Conservation (phyloP, 805 yeast species). For the Yarrowia phangngaensis region DNA sequence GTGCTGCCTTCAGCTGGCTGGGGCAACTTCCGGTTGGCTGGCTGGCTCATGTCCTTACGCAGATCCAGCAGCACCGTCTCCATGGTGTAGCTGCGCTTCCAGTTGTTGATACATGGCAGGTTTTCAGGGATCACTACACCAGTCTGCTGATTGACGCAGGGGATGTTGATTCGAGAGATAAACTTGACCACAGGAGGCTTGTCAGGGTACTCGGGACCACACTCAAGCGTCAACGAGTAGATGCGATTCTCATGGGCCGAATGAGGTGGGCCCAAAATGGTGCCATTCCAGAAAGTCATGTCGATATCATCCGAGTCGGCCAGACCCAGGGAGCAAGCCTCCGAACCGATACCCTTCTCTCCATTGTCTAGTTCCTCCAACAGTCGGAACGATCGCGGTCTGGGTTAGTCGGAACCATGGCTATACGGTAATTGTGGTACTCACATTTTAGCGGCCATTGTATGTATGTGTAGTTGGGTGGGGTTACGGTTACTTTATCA, state of each 20-base stretch:
- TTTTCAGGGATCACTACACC: conserved; percentile 53
- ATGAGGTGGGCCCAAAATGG: conserved; percentile 96
- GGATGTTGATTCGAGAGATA: conserved; percentile 79
- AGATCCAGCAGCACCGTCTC: conserved; percentile 87
- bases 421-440: conserved; percentile 10
- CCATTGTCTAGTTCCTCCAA: conserved; percentile 97
- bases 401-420: conserved; percentile 23
- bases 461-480: not conserved
- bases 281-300: conserved; percentile 97
- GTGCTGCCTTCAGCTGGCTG: conserved; percentile 91
- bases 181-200: conserved; percentile 81
- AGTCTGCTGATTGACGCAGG: conserved; percentile 69
- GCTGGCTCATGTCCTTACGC: conserved; percentile 81
- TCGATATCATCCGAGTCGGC: conserved; percentile 85
- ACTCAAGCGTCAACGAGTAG: conserved; percentile 72
- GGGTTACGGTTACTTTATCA: not conserved
- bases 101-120: conserved; percentile 67
- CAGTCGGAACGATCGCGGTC: conserved; percentile 89
- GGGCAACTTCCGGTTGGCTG: conserved; percentile 73
- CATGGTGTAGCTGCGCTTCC: conserved; percentile 92
- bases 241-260: conserved; percentile 87
- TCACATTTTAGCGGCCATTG: conserved; percentile 30
- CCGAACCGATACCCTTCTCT: conserved; percentile 95
- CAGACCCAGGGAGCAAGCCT: conserved; percentile 92
- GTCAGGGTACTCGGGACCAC: conserved; percentile 85